Percentiles rank a stretch among this genome's conserved stretches.
Conservation (phyloP, 345 rosid genomes). For the Moricandia moricandioides region DNA sequence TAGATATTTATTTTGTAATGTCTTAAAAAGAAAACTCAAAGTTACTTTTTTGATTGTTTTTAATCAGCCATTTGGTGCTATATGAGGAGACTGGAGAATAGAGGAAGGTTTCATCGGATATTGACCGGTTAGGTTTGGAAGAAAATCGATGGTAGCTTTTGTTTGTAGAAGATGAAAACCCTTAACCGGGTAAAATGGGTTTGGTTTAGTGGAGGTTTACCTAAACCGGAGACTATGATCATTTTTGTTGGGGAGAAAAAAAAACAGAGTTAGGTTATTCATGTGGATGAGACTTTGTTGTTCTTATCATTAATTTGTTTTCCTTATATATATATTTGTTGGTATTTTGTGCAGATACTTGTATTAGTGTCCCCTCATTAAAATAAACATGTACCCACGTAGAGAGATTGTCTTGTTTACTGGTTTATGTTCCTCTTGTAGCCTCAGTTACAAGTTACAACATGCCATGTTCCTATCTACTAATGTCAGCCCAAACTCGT, state of each 20-base stretch:
- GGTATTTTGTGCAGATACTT: constrained; percentile 24
- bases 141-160: constrained; percentile 28
- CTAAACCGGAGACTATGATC: constrained; percentile 27
- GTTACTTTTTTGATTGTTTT: background rate
- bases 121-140: constrained; percentile 21
- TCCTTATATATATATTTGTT: background rate
- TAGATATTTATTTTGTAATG: background rate
- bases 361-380: constrained; percentile 14
- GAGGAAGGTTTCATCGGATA: constrained; percentile 19
- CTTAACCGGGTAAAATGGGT: constrained; percentile 14
- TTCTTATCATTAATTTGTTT: constrained; percentile 23
- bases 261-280: constrained; percentile 34
- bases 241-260: constrained; percentile 19
- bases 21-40: background rate
- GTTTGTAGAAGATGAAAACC: constrained; percentile 35
- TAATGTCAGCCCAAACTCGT: too few relatives aligned
- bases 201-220: constrained; percentile 12
- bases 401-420: constrained; percentile 11
- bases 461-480: too few relatives aligned
- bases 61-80: constrained; percentile 13
- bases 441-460: background rate
- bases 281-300: constrained; percentile 37
- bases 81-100: constrained; percentile 11
- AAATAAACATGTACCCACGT: background rate
- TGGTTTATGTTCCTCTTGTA: constrained; percentile 2